Evolutionary conservation across 257 asterid species (phyloP), one percentile per base, ranked within the genome.

Genomic region (Mitragyna speciosa): DNA sequence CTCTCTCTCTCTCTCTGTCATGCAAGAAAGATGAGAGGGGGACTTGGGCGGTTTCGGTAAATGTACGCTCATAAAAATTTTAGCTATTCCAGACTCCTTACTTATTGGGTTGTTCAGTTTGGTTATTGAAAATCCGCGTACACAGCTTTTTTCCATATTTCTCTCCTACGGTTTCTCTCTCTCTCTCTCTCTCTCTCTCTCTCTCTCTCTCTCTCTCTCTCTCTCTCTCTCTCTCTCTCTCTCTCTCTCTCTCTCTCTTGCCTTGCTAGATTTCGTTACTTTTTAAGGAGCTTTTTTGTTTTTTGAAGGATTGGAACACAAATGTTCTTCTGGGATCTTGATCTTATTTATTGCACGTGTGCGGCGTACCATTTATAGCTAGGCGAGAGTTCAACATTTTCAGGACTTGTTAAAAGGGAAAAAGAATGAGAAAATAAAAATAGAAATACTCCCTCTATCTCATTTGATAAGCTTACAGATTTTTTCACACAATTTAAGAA

Each of bases 11-110:
- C 26, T 56, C 3, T 36, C 3, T 63, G 68, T 72, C 76, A 72
- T 48, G 76, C 63, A 72, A 72, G 56, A 31, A 48, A 26, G 63
- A 72, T 48, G 63, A 72, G 41, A 15, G 63, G 76, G 7, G 43
- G 39, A 64, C 41, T 30, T 64, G 41, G 70, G 20, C 39, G 39
- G 68, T 63, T 11, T 26, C 19, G 68, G 68, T 61, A 61, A 61
- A 49, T 14, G 14, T 49, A 10, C 48, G 5, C n/a, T 14, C 1
- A 1, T 15, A 49, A 56, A 56, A 56, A 7, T 3, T 58, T 58
- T 28, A 22, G 65, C 30, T 58, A 3, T 26, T 61, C 36, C 33
- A 16, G 11, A 26, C 36, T 26, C 68, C 68, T 10, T n/a, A 12
- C 36, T n/a, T n/a, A 3, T n/a, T 61, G 70, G 66, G 66, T 30